These are phyloP conservation scores for Gracilariopsis chorda DNA, from an alignment of 23 red algal genomes.

Conservation along the genomic window DNA sequence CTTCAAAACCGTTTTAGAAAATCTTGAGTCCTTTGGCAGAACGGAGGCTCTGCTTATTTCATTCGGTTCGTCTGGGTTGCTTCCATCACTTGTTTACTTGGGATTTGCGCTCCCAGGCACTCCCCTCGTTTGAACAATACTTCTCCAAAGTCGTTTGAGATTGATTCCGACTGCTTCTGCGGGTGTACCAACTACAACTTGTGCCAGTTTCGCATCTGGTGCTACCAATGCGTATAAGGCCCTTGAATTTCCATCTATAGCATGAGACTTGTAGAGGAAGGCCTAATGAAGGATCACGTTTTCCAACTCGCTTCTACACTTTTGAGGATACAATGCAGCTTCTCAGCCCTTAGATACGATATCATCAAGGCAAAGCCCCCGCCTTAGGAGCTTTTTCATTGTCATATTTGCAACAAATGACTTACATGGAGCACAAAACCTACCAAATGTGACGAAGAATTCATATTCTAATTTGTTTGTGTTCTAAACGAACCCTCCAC, in stretches of 20 bases:
- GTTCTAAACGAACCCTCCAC: slow-evolving; percentile 28
- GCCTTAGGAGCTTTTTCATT: no score
- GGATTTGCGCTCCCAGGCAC: no score
- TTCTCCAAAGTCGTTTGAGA: slow-evolving; percentile 10
- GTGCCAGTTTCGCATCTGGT: slow-evolving; percentile 16
- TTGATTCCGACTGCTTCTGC: background rate
- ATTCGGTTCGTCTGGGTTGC: background rate
- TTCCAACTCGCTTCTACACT: background rate
- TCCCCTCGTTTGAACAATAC: background rate
- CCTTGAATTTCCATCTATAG: slow-evolving; percentile 24
- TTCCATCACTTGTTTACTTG: background rate
- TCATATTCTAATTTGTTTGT: slow-evolving; percentile 11
- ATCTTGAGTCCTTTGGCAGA: background rate
- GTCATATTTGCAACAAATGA: slow-evolving; percentile 11
- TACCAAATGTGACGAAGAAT: background rate
- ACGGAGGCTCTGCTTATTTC: background rate
- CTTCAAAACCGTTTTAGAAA: background rate
- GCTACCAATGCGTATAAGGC: slow-evolving; percentile 39
- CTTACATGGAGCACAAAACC: background rate
- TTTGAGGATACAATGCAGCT: background rate
- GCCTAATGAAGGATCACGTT: slow-evolving; percentile 19
- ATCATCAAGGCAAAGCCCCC: slow-evolving; percentile 15
- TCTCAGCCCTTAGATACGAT: slow-evolving; percentile 1
- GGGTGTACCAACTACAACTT: slow-evolving; percentile 41
- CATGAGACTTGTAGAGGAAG: slow-evolving; percentile 44